Evolutionary conservation across 2,329 filamentous ascomycete genomes (phyloP), one percentile per base, ranked within the genome.

Genomic region (Claviceps purpurea): DNA sequence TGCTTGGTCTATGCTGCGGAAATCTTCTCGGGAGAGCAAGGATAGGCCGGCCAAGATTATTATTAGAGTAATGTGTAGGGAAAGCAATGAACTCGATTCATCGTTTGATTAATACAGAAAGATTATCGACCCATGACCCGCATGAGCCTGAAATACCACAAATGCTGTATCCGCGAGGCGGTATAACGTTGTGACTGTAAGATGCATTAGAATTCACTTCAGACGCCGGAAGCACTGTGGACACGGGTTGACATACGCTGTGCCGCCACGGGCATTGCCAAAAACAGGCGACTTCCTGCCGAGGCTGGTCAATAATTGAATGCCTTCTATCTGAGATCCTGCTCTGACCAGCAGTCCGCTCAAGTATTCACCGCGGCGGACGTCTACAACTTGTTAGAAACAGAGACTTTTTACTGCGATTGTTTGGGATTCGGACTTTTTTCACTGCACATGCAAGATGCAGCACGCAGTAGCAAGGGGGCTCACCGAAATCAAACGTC

Each of bases 231-330:
- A 22, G 47, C 45, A 24, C 14, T n/a, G 20, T 26, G 40, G 26
- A 46, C 7, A 14, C 16, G 13, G 30, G 5, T 22, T 5, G 6
- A 81, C 89, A 68, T 80, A 96, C 89, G 82, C 81, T 63, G 85
- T 85, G 57, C 90, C 90, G 52, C 89, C 89, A 57, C 75, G 73
- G 11, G 82, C 69, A 60, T 95, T 93, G 54, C 93, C 93, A 73
- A 84, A 97, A 55, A 94, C 71, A 51, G 84, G 81, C 38, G 91
- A 96, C 65, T 84, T 86, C 60, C 90, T 79, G n/a, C 90, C 90
- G 55, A 88, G 71, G 61, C 84, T 96, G 1, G 93, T 97, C 67
- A 96, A 71, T 56, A 97, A 84, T 65, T 95, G 89, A 50, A 97
- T 77, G 13, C 84, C 91, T 65, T 96, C 89, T 58, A 97, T 84